These are phyloP conservation scores for Vitis riparia DNA, from an alignment of 164 flowering plant genomes.

Conservation along the genomic window DNA sequence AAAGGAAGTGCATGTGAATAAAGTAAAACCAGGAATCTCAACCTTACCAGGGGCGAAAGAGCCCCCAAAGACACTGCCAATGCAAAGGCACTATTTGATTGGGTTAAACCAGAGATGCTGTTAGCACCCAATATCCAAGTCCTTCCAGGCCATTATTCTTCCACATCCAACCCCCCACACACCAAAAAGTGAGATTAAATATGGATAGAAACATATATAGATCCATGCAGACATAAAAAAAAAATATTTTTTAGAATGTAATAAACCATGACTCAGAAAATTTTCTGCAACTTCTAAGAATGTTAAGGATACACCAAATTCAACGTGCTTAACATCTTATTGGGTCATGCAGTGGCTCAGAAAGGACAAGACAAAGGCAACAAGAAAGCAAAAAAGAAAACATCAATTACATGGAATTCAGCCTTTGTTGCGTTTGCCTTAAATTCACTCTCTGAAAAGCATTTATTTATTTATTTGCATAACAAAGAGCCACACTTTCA, in stretches of 20 bases:
- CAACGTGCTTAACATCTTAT: background rate
- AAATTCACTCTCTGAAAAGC: background rate
- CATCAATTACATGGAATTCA: too few species aligned
- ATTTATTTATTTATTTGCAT: background rate
- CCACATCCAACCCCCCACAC: slow-evolving; percentile 5
- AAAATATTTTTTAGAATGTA: background rate
- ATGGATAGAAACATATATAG: background rate
- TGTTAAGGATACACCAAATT: background rate
- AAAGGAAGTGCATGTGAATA: background rate
- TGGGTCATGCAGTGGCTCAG: background rate
- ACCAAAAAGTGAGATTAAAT: slow-evolving; percentile 6
- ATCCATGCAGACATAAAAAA: background rate
- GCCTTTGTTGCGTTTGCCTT: too few species aligned
- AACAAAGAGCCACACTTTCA: background rate
- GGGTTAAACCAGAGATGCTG: background rate
- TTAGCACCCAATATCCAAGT: slow-evolving; percentile 25
- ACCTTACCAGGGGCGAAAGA: slow-evolving; percentile 49
- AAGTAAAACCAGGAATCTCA: background rate
- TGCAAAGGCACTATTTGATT: too few species aligned
- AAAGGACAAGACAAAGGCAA: background rate
- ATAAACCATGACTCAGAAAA: background rate
- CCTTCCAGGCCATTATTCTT: slow-evolving; percentile 47
- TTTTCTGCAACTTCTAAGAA: background rate
- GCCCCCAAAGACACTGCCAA: too few species aligned
- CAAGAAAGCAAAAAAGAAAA: too few species aligned